phyloP scores from a whole-genome alignment of 2,329 filamentous ascomycete species.

The Aspergillus ibericus region DNA sequence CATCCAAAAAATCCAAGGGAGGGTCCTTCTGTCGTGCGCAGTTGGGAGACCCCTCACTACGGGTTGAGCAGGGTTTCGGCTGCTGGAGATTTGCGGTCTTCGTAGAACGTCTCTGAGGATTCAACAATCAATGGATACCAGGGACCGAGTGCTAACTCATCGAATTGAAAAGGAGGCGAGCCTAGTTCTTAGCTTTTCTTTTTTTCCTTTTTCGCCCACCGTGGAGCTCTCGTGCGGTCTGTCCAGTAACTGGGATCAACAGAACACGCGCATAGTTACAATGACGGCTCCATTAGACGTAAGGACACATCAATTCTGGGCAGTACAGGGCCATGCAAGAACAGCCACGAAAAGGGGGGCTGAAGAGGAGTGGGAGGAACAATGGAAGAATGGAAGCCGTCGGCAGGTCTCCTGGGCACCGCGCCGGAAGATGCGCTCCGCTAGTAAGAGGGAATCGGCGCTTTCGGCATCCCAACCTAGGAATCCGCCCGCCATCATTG shows the following conservation, averaged over 20 bases:
- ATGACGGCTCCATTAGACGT: constrained; percentile 13
- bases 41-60: neutral
- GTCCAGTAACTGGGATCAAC: constrained; percentile 13
- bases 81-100: neutral
- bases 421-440: constrained; percentile 20
- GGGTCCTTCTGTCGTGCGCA: neutral
- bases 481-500: constrained; percentile 26
- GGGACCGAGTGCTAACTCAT: constrained; percentile 10
- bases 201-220: constrained; percentile 6
- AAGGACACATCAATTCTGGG: neutral
- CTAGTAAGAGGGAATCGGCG: constrained; percentile 27
- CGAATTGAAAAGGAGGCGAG: constrained; percentile 13
- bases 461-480: constrained; percentile 26
- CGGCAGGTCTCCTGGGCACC: neutral
- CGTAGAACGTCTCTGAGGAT: neutral
- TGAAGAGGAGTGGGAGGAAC: neutral
- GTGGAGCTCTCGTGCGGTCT: constrained; percentile 11
- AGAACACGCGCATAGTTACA: constrained; percentile 17
- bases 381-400: neutral
- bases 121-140: neutral
- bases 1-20: constrained; percentile 5
- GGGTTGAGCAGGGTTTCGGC: neutral
- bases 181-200: constrained; percentile 13
- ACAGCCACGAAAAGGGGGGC: neutral
- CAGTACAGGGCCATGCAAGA: constrained; percentile 3